phyloP scores from a whole-genome alignment of 2,329 filamentous ascomycete genomes.

The Microsporum audouinii region DNA sequence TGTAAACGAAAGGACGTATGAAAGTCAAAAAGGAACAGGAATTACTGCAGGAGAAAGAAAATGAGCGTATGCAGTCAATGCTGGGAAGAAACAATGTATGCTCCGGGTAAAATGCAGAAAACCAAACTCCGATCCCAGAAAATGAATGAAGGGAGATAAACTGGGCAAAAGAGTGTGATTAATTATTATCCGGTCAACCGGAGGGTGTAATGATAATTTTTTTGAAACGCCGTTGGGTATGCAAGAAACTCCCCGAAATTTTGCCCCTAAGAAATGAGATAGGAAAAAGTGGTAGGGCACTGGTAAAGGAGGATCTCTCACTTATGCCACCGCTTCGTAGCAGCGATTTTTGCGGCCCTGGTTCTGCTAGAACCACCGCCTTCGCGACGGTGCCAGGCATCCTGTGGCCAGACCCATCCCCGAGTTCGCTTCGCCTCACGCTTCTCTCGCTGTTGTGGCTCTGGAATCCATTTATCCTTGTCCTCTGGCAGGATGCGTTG shows the following conservation, averaged over 20 bases:
- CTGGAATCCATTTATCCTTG: slow-evolving; percentile 53
- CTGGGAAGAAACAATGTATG: neutral
- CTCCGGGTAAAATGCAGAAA: neutral
- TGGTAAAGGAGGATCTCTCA: slow-evolving; percentile 11
- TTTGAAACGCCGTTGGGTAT: neutral
- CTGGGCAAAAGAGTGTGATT: neutral
- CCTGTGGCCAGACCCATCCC: slow-evolving; percentile 53
- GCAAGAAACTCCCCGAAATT: neutral
- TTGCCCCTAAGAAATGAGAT: neutral
- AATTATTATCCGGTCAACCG: neutral
- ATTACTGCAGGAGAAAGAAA: too few species aligned
- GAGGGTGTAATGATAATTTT: neutral
- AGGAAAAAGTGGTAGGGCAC: neutral
- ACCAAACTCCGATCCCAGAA: neutral
- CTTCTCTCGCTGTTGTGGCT: slow-evolving; percentile 48
- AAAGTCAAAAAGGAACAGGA: neutral
- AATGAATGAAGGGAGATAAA: neutral
- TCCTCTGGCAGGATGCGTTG: slow-evolving; percentile 42
- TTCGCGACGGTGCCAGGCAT: slow-evolving; percentile 49
- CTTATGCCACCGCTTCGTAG: slow-evolving; percentile 29
- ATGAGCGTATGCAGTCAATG: neutral
- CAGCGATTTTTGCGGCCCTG: slow-evolving; percentile 15
- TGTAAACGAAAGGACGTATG: neutral
- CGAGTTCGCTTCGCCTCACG: slow-evolving; percentile 48
- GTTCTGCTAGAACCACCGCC: slow-evolving; percentile 27